phyloP scores from a whole-genome alignment of 2,329 filamentous ascomycete genomes.

The Alternaria incomplexa region DNA sequence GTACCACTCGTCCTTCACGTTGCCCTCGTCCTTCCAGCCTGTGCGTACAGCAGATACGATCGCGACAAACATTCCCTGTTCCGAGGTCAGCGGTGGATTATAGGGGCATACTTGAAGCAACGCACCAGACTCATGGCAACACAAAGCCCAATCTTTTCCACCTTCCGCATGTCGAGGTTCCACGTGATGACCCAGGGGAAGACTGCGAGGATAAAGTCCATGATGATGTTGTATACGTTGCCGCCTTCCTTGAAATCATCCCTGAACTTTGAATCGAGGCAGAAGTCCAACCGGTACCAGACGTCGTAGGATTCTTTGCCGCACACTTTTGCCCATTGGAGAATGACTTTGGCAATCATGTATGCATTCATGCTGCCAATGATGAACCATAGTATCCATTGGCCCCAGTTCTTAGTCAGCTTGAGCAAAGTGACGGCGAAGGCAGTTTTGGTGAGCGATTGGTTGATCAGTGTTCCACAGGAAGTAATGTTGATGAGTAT shows the following conservation, averaged over 20 bases:
- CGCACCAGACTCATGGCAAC: conserved; percentile 56
- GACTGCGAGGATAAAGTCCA: conserved; percentile 59
- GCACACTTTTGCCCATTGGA: conserved; percentile 59
- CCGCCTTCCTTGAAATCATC: conserved; percentile 58
- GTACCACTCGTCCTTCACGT: conserved; percentile 55
- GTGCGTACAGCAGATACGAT: conserved; percentile 57
- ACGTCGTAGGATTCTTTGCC: conserved; percentile 52
- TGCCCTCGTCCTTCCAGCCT: conserved; percentile 58
- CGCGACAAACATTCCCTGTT: conserved; percentile 55
- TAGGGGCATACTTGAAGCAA: background rate
- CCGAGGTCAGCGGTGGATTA: background rate
- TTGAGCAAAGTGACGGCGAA: conserved; percentile 51
- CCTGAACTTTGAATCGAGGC: conserved; percentile 49
- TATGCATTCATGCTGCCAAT: conserved; percentile 58
- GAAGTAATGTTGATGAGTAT: conserved; percentile 58
- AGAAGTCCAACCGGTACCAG: conserved; percentile 58
- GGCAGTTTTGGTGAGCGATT: conserved; percentile 47
- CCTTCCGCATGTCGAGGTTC: conserved; percentile 55
- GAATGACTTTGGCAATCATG: conserved; percentile 56
- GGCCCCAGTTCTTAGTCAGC: conserved; percentile 55
- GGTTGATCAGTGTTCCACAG: conserved; percentile 48
- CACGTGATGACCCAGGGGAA: conserved; percentile 60
- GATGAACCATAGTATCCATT: conserved; percentile 57
- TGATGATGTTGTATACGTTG: conserved; percentile 62
- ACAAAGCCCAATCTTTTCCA: conserved; percentile 59